Evolutionary conservation across 495 filamentous ascomycete genomes (phyloP).

Genomic region (Monascus purpureus): DNA sequence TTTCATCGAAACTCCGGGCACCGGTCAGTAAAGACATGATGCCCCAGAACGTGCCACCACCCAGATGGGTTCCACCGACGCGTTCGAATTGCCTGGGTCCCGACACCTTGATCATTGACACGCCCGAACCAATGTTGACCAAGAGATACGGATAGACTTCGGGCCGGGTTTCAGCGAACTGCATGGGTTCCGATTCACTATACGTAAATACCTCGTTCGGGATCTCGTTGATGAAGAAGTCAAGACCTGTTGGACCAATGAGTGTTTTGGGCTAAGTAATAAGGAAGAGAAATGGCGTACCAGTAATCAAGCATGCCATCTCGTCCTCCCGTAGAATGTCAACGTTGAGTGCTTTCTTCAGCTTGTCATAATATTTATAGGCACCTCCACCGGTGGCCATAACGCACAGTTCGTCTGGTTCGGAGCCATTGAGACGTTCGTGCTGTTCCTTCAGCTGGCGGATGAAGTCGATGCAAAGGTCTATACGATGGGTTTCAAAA

Average conservation of each 20-base stretch:
- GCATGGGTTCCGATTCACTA: constrained; percentile 77
- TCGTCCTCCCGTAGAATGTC: constrained; percentile 89
- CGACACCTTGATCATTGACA: constrained; percentile 96
- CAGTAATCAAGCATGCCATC: constrained; percentile 97
- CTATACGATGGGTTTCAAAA: constrained; percentile 88
- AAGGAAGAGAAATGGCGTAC: no score
- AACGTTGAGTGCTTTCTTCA: constrained; percentile 65
- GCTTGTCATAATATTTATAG: constrained; percentile 88
- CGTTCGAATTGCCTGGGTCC: constrained; percentile 73
- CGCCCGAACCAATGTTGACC: constrained; percentile 97
- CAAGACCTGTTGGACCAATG: constrained; percentile 45
- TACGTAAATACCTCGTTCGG: constrained; percentile 95
- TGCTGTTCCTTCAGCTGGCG: constrained; percentile 66
- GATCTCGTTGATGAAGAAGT: constrained; percentile 98
- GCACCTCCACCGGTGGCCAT: constrained; percentile 93
- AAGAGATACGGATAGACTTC: constrained; percentile 92
- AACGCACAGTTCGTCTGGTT: constrained; percentile 55
- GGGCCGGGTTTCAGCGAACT: constrained; percentile 55
- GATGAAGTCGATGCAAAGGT: constrained; percentile 84
- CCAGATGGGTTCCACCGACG: constrained; percentile 87
- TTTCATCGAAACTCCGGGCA: constrained; percentile 83
- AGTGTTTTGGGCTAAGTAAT: neutral
- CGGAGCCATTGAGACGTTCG: constrained; percentile 52
- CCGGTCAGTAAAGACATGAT: constrained; percentile 81
- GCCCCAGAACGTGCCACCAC: constrained; percentile 93